Conservation (phyloP, 225 moss, liverwort and hornwort genomes). For the Takakia lepidozioides region DNA sequence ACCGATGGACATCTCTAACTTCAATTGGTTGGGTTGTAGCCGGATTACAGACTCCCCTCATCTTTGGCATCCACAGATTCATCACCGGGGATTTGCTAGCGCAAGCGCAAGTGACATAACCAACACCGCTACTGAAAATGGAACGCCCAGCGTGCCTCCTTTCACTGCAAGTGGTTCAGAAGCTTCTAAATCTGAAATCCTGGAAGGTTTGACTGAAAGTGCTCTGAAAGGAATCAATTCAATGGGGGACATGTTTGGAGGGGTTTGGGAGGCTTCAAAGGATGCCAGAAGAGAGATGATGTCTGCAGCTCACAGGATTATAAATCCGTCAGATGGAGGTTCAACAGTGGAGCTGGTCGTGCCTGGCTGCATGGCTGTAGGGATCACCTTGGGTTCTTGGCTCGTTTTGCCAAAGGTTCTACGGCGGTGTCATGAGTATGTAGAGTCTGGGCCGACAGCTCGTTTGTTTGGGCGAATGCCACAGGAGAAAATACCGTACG, state of each 20-base stretch:
- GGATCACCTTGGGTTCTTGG: conserved; percentile 46
- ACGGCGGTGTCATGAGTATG: conserved; percentile 38
- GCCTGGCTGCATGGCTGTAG: conserved; percentile 27
- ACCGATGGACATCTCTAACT: too few relatives aligned
- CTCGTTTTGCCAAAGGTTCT: conserved; percentile 40
- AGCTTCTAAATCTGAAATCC: too few relatives aligned
- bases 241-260: conserved; percentile 12
- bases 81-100: too few relatives aligned
- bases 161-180: too few relatives aligned
- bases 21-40: too few relatives aligned
- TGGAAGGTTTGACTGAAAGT: too few relatives aligned
- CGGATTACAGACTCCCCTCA: too few relatives aligned
- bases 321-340: conserved; percentile 45
- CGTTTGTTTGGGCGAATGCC: conserved; percentile 39
- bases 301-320: conserved; percentile 35
- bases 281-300: conserved; percentile 34
- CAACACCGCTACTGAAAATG: too few relatives aligned
- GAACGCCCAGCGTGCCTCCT: too few relatives aligned
- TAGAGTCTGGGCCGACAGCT: conserved; percentile 49
- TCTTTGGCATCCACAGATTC: too few relatives aligned
- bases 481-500: conserved; percentile 45
- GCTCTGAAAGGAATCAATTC: conserved; percentile 21
- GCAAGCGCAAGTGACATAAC: too few relatives aligned
- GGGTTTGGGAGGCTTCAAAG: conserved; percentile 17
- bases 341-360: conserved; percentile 21